Conservation (phyloP, 768 basidiomycete genomes). For the Mycena polygramma region DNA sequence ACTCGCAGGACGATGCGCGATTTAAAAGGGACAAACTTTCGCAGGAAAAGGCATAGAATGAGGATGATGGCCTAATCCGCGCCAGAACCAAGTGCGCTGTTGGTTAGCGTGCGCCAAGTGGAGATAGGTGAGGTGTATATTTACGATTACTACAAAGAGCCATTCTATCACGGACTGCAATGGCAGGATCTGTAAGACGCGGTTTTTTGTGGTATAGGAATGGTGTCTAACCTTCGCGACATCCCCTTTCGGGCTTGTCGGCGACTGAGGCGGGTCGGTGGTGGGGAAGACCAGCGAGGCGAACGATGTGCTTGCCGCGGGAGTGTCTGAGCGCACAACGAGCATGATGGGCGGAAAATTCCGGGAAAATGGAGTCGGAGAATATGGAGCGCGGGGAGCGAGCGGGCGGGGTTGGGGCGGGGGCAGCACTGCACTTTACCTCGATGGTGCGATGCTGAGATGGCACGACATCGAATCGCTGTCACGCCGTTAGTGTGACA, state of each 20-base stretch:
- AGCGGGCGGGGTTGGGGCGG: neutral
- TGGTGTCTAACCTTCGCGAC: slow-evolving; percentile 10
- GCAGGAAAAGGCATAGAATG: slow-evolving; percentile 11
- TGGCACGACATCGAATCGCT: slow-evolving; percentile 9
- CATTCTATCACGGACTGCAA: slow-evolving; percentile 22
- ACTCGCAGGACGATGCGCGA: too few species aligned
- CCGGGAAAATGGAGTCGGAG: neutral
- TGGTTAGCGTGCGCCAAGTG: neutral
- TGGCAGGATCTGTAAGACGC: neutral
- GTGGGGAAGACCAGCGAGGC: slow-evolving; percentile 21
- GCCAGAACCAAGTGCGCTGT: neutral
- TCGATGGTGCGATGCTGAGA: slow-evolving; percentile 6
- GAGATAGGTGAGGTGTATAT: neutral
- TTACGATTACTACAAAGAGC: slow-evolving; percentile 21
- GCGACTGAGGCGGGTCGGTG: neutral
- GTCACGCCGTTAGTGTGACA: too few species aligned
- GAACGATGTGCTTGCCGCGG: neutral
- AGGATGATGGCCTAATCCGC: slow-evolving; percentile 10
- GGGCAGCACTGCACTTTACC: neutral
- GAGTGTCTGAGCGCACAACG: neutral
- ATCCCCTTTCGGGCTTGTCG: neutral
- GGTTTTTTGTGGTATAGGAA: neutral
- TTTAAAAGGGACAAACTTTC: slow-evolving; percentile 3
- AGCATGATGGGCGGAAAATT: neutral
- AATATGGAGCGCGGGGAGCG: neutral